A percentile compares a stretch with the other conserved stretches of the same genome.
Evolutionary conservation across 495 filamentous ascomycete genomes (phyloP).

Genomic region (Ascodesmis nigricans): DNA sequence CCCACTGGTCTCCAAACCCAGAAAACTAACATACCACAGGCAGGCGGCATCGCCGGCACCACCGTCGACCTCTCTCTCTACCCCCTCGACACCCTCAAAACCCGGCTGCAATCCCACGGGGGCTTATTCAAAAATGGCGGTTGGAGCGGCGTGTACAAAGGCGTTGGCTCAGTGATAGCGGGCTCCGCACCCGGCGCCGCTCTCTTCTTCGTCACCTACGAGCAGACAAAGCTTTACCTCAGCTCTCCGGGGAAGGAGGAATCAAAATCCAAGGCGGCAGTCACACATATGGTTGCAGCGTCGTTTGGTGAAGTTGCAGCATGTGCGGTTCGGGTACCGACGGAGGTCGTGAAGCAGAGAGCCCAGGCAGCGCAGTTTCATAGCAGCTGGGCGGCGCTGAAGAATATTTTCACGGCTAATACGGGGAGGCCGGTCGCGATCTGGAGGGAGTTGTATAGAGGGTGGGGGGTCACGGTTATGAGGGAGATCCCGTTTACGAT

Average conservation of each 20-base stretch:
- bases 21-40: conserved; percentile 16
- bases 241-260: conserved; percentile 1
- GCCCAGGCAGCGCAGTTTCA: conserved; percentile 64
- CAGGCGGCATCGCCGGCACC: conserved; percentile 63
- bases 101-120: conserved; percentile 66
- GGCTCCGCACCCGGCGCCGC: conserved; percentile 95
- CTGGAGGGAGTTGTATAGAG: conserved; percentile 68
- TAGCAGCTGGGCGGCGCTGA: conserved; percentile 37
- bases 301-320: conserved; percentile 77
- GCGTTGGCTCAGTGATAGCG: conserved; percentile 47
- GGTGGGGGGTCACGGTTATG: conserved; percentile 75
- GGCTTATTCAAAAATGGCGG: conserved; percentile 60
- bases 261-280: conserved; percentile 17
- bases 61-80: conserved; percentile 80
- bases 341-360: conserved; percentile 90
- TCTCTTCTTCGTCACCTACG: conserved; percentile 96
- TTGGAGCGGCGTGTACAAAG: conserved; percentile 50
- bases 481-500: conserved; percentile 94
- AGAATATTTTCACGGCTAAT: conserved; percentile 39
- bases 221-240: conserved; percentile 46
- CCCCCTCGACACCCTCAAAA: conserved; percentile 82
- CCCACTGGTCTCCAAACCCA: neutral
- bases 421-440: conserved; percentile 26
- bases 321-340: conserved; percentile 79
- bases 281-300: conserved; percentile 69